Evolutionary conservation across 2,329 filamentous ascomycete species (phyloP).

Genomic region (Venturia oleaginea): DNA sequence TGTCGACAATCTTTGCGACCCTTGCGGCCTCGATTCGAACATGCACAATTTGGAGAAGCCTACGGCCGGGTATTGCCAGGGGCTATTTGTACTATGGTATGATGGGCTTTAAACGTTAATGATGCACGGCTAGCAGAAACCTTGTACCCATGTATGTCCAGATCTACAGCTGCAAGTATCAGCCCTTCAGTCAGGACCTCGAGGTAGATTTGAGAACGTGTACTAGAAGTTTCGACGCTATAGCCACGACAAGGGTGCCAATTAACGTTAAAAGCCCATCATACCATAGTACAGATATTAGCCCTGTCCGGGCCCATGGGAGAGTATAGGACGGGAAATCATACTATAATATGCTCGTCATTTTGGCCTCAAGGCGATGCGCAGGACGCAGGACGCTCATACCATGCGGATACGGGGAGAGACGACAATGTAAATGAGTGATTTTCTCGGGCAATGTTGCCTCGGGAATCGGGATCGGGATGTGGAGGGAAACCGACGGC

Average conservation of each 20-base stretch:
- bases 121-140: no score
- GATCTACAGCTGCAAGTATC: no score
- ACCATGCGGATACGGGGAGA: background rate
- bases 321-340: background rate
- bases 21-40: background rate
- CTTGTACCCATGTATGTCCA: no score
- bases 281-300: background rate
- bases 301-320: background rate
- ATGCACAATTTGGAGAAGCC: background rate
- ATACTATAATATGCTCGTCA: constrained; percentile 9
- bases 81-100: no score
- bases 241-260: no score
- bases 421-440: background rate
- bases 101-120: no score
- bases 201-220: no score
- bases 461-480: background rate
- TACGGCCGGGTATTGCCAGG: background rate
- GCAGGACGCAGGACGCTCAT: background rate
- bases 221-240: no score
- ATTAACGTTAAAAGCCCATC: no score
- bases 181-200: no score
- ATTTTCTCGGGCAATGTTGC: background rate
- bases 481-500: no score
- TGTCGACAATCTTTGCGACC: background rate
- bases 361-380: background rate